Base-by-base conservation (phyloP, 2,329 filamentous ascomycete genomes). In the Periconia digitata region DNA sequence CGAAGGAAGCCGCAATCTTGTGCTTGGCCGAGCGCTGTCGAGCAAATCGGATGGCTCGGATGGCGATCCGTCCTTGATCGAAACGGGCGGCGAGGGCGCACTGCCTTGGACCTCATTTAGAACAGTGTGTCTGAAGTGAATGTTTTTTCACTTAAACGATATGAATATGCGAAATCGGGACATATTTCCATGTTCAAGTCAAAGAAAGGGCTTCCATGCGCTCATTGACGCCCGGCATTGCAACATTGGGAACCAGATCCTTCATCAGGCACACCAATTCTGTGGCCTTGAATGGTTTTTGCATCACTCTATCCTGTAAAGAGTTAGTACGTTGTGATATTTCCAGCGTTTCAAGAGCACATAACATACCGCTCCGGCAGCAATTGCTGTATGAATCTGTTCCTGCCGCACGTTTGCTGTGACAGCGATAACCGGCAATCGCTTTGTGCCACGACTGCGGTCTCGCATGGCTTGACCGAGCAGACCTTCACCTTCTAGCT, bases 401-500 rank as follows among this genome's bases (percentile, higher is more conserved):
- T 69, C 67, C 27, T 63, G 56, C 13, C 69, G 47, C 13, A 70
- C 69, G 40, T 72, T 72, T 10, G 69, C 69, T 7, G 69, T 72
- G 1, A 72, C 69, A 1, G 64, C 68, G n/a, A 72, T 69, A 18
- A 72, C 59, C 0, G 68, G 69, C 16, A 72, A 34, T 3, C 60
- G 54, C 20, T 36, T 38, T 2, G 47, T 47, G 13, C 41, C 38
- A 29, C 61, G 54, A 15, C 71, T 44, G 8, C 59, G 56, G 12
- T 70, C 59, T 18, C 50, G 37, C 24, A 52, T 54, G 10, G 49
- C 47, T 27, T 53, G 49, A 13, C 53, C 56, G 1, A 56, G 34
- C 10, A 59, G 21, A 1, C 59, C 55, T 16, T 59, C 54, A 3
- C 55, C 54, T 4, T 74, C 70, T 1, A 58, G 54, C 56, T 81